These are phyloP conservation scores for Leccinellum albellum DNA, from an alignment of 768 basidiomycete species.

Conservation along the genomic window DNA sequence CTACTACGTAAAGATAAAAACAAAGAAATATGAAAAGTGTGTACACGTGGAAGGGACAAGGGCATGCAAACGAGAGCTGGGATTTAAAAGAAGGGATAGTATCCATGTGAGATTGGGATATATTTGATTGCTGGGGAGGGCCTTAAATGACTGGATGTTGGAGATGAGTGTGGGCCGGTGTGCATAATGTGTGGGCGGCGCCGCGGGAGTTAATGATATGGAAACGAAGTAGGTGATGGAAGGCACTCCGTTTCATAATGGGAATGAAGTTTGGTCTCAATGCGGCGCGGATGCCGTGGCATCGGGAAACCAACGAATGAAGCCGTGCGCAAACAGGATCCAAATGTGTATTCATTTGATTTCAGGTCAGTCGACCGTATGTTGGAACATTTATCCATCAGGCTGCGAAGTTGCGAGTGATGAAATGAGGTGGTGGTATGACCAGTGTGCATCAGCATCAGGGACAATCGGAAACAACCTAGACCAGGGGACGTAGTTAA, in stretches of 20 bases:
- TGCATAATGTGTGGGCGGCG: not conserved
- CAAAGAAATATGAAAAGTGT: not conserved
- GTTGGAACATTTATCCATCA: slow-evolving; percentile 8
- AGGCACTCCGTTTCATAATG: not conserved
- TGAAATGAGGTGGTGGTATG: not conserved
- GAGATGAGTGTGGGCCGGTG: not conserved
- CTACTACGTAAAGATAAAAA: not conserved
- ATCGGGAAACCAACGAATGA: not conserved
- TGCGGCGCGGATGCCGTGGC: not conserved
- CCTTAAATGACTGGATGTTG: not conserved
- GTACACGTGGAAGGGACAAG: not conserved
- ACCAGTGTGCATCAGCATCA: not conserved
- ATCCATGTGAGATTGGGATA: slow-evolving; percentile 1
- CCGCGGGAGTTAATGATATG: not conserved
- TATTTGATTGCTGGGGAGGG: not conserved
- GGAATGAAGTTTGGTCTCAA: not conserved
- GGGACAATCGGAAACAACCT: slow-evolving; percentile 2
- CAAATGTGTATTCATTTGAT: slow-evolving; percentile 1
- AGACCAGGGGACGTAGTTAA: slow-evolving; percentile 3
- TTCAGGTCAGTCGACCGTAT: not conserved
- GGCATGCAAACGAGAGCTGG: not conserved
- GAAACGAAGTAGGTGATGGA: not conserved
- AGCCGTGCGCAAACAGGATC: not conserved
- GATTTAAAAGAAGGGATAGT: not conserved
- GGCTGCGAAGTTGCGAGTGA: not conserved